phyloP scores from a whole-genome alignment of 2,329 filamentous ascomycete species.

The Colletotrichum sublineola region DNA sequence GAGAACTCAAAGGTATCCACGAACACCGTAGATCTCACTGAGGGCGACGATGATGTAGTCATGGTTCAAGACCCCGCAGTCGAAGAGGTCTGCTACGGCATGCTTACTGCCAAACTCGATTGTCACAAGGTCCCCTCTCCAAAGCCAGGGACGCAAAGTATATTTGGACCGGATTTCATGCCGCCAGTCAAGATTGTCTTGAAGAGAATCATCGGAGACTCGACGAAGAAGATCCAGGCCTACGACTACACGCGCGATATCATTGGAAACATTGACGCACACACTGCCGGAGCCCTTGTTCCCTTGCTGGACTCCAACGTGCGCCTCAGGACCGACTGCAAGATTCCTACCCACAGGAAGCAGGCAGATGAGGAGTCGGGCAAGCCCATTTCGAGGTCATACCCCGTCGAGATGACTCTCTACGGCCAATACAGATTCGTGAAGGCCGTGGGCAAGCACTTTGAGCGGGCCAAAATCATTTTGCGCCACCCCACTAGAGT shows the following conservation, averaged over 20 bases:
- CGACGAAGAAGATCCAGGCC: conserved; percentile 75
- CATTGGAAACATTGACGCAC: conserved; percentile 82
- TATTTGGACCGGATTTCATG: conserved; percentile 73
- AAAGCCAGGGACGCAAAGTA: conserved; percentile 71
- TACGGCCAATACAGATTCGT: conserved; percentile 81
- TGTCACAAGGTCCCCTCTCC: conserved; percentile 77
- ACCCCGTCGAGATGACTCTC: conserved; percentile 79
- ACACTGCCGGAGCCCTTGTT: conserved; percentile 75
- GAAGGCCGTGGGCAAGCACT: conserved; percentile 73
- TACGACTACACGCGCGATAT: conserved; percentile 78
- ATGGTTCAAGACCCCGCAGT: conserved; percentile 71
- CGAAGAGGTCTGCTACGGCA: conserved; percentile 85
- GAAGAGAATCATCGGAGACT: conserved; percentile 68
- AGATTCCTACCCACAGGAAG: conserved; percentile 76
- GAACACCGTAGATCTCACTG: conserved; percentile 71
- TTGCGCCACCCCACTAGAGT: conserved; percentile 66
- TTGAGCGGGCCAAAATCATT: conserved; percentile 76
- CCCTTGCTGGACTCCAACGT: conserved; percentile 78
- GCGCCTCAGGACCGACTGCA: conserved; percentile 78
- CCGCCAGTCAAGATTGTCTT: conserved; percentile 81
- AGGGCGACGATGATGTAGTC: conserved; percentile 71
- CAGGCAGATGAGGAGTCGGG: conserved; percentile 74
- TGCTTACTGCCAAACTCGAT: conserved; percentile 77
- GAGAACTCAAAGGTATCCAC: conserved; percentile 46
- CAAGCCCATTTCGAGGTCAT: conserved; percentile 69